Conservation (phyloP, 75 land plant genomes). For the Sequoiadendron giganteum region DNA sequence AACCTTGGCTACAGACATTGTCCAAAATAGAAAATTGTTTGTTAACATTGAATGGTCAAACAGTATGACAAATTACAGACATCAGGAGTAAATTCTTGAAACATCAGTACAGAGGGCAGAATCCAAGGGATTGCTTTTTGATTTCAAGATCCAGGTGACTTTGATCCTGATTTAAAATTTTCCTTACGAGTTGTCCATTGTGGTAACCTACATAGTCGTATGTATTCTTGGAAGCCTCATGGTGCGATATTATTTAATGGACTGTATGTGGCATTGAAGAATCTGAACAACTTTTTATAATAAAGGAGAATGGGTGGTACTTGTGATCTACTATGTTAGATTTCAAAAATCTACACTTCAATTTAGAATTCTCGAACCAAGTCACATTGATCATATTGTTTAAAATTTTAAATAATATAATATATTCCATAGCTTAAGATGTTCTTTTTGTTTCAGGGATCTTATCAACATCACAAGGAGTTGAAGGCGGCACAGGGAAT, state of each 20-base stretch:
- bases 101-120: background rate
- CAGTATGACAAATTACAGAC: background rate
- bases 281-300: background rate
- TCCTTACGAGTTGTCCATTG: background rate
- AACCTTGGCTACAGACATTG: background rate
- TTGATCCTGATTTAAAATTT: background rate
- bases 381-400: background rate
- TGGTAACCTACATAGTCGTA: background rate
- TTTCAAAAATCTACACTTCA: too few species aligned
- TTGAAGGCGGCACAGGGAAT: slow-evolving; percentile 98
- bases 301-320: background rate
- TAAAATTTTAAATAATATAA: background rate
- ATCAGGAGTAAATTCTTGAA: too few species aligned
- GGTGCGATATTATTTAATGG: background rate
- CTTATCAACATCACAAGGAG: slow-evolving; percentile 84
- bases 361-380: too few species aligned
- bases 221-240: background rate
- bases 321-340: too few species aligned
- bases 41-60: background rate
- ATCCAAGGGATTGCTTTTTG: background rate
- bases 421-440: background rate
- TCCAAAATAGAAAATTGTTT: background rate
- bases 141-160: background rate
- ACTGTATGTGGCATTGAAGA: background rate
- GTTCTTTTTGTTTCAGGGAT: slow-evolving; percentile 49